Percentiles rank a stretch among this genome's conserved stretches.
Evolutionary conservation across 768 basidiomycete species (phyloP).

Genomic region (Termitomyces sp.): DNA sequence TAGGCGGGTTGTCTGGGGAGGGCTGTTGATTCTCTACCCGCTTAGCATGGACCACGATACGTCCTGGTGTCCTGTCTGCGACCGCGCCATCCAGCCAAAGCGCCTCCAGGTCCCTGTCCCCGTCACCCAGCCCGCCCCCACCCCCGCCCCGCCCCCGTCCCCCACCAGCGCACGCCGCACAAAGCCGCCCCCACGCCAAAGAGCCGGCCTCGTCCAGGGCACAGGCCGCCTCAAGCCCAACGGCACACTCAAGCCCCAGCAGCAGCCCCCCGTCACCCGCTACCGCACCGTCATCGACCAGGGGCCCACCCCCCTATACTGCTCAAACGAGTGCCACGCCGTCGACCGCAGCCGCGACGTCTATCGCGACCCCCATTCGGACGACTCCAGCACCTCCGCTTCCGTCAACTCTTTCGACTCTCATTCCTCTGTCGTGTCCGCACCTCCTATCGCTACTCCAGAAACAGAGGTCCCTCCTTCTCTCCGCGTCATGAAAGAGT

Average conservation of each 20-base stretch:
- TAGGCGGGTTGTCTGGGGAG: not conserved
- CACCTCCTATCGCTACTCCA: conserved; percentile 31
- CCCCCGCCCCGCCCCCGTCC: conserved; percentile 40
- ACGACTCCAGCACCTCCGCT: conserved; percentile 24
- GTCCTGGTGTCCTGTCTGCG: conserved; percentile 80
- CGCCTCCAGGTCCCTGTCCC: conserved; percentile 50
- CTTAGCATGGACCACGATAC: conserved; percentile 53
- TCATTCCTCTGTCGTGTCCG: conserved; percentile 38
- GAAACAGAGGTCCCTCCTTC: conserved; percentile 26
- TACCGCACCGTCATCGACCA: conserved; percentile 73
- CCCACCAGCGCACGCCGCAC: conserved; percentile 18
- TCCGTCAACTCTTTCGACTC: conserved; percentile 33
- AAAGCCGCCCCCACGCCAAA: conserved; percentile 17
- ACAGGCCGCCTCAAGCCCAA: conserved; percentile 55
- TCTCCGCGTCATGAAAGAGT: conserved; percentile 26
- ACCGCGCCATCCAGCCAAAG: conserved; percentile 77
- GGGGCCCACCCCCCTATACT: conserved; percentile 77
- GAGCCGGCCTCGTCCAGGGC: conserved; percentile 56
- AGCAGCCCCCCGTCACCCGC: conserved; percentile 24
- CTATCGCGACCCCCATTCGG: conserved; percentile 40
- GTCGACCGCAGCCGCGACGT: conserved; percentile 52
- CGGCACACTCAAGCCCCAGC: conserved; percentile 43
- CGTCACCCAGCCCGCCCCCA: conserved; percentile 20
- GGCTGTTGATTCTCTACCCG: conserved; percentile 12
- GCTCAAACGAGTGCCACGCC: conserved; percentile 72